Evolutionary conservation across 306 rosid genomes (phyloP).

Genomic region (Quercus parvula): DNA sequence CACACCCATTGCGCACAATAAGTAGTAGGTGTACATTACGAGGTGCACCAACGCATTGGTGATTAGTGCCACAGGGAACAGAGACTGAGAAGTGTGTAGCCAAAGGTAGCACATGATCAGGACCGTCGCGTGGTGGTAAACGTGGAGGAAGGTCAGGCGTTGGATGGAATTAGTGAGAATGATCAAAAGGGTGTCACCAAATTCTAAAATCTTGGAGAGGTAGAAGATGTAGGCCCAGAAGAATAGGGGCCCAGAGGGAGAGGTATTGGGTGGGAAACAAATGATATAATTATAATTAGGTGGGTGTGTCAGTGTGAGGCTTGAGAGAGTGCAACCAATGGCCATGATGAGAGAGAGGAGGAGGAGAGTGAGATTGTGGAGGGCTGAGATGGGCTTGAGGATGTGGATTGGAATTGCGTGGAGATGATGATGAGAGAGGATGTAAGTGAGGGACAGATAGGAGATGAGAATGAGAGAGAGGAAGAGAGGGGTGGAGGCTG

Average conservation of each 20-base stretch:
- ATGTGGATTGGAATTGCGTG: background rate
- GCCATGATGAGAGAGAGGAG: conserved; percentile 64
- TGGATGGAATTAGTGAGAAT: conserved; percentile 46
- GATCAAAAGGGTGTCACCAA: conserved; percentile 73
- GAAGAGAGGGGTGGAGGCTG: conserved; percentile 45
- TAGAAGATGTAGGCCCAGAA: conserved; percentile 95
- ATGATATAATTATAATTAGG: conserved; percentile 30
- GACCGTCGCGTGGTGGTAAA: conserved; percentile 87
- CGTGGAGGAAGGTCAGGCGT: conserved; percentile 88
- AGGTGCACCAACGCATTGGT: conserved; percentile 81
- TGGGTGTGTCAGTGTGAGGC: conserved; percentile 36
- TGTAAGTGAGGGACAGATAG: conserved; percentile 54
- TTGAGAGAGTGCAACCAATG: conserved; percentile 48
- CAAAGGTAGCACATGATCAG: conserved; percentile 69
- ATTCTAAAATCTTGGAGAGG: conserved; percentile 79
- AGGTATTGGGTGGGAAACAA: conserved; percentile 58
- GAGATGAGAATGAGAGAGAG: conserved; percentile 28
- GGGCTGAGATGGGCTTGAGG: conserved; percentile 47
- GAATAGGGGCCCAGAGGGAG: conserved; percentile 70
- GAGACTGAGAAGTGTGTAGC: conserved; percentile 67
- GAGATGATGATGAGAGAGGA: conserved; percentile 31
- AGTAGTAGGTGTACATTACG: conserved; percentile 78
- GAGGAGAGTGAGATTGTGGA: conserved; percentile 66
- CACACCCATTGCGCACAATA: conserved; percentile 47
- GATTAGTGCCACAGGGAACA: conserved; percentile 74